Evolutionary conservation across 1,139 yeast species (phyloP), one percentile per base, ranked within the genome.

Genomic region (Yamadazyma songkhlaensis): DNA sequence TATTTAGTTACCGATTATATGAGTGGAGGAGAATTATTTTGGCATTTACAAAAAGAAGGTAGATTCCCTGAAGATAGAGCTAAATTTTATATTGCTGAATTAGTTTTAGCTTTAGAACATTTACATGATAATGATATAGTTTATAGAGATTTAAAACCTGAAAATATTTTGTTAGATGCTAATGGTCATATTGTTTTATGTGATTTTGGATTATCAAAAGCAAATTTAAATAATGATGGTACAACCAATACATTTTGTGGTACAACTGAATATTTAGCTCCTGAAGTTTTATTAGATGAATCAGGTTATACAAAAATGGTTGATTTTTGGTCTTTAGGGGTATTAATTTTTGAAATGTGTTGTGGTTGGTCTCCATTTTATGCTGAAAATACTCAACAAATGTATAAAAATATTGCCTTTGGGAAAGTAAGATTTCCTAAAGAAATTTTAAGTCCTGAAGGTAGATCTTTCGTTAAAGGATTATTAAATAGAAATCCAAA

Each of bases 321-420:
- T 51, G 94, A 84, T 60, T 84, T 84, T 51, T 84, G 94, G 94
- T 82, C 90, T 2, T 64, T 84, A 41, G 94, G 94, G 44, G 92
- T 84, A 7, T 67, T 84, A 42, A 83, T 84, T 32, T 84, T 84
- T 59, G 94, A 84, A 62, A 84, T 84, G 92, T 83, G 97, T 61
- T 92, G 97, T 65, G 98, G 98, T 30, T 92, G 97, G 97, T 85
- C 96, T n/a, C 98, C 98, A 38, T 92, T 92, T 60, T 90, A 88
- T 57, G 97, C 97, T 30, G 97, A 90, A 46, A 92, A 87, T 59
- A 88, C 95, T 37, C 97, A 92, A 67, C 96, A 90, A 63, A 92
- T 92, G 97, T 92, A 92, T 68, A 90, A 90, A 66, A 92, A 92
- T 63, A 92, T 92, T 65, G 97, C 97, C 3, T 92, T 89, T 65